Evolutionary conservation across 2,329 filamentous ascomycete genomes (phyloP).

Genomic region (Aspergillus phoenicis): DNA sequence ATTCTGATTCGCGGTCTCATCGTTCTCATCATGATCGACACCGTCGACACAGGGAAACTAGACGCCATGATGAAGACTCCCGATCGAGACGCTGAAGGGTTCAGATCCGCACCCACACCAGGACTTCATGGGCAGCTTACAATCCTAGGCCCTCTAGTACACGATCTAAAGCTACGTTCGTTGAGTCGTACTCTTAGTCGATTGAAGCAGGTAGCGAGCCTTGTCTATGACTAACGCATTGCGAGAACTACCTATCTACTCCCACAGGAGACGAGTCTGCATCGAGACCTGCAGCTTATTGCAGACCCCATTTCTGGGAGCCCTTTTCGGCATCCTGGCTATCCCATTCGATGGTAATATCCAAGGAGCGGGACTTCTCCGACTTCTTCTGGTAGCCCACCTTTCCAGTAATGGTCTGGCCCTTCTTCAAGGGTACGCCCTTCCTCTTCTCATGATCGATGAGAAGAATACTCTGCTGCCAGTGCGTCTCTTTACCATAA

Average conservation of each 20-base stretch:
- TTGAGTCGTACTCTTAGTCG: neutral
- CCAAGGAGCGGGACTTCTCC: slow-evolving; percentile 69
- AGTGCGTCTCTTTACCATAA: slow-evolving; percentile 76
- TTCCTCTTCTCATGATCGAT: slow-evolving; percentile 61
- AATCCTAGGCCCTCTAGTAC: neutral
- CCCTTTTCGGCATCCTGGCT: slow-evolving; percentile 46
- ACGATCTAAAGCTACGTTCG: neutral
- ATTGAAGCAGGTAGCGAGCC: neutral
- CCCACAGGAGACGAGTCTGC: neutral
- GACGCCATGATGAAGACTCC: slow-evolving; percentile 11
- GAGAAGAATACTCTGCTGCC: slow-evolving; percentile 80
- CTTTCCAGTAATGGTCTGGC: slow-evolving; percentile 64
- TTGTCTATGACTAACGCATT: neutral
- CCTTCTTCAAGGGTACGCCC: slow-evolving; percentile 53
- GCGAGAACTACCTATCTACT: neutral
- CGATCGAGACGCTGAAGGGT: neutral
- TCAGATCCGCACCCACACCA: neutral
- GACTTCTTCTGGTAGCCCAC: slow-evolving; percentile 71
- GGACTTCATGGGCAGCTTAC: neutral
- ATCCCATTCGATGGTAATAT: slow-evolving; percentile 67
- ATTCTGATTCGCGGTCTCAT: slow-evolving; percentile 20
- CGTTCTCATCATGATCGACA: slow-evolving; percentile 21
- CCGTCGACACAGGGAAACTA: slow-evolving; percentile 10
- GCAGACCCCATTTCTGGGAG: slow-evolving; percentile 45
- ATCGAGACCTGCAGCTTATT: slow-evolving; percentile 30